Percentiles rank a stretch among this genome's conserved stretches.
phyloP scores from a whole-genome alignment of 2,329 filamentous ascomycete genomes.

The Colletotrichum gigasporum region DNA sequence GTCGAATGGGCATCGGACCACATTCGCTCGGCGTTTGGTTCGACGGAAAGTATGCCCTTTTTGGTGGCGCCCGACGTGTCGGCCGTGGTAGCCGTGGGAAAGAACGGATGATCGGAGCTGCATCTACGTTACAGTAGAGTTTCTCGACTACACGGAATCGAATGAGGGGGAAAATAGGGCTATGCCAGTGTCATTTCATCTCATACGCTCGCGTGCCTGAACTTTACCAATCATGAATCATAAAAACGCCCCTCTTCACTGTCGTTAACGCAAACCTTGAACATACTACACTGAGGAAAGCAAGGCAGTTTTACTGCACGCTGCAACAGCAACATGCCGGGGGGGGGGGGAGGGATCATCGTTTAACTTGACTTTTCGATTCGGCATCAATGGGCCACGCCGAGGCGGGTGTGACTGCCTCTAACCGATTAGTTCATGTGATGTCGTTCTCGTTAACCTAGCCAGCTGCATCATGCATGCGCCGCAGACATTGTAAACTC shows the following conservation, averaged over 20 bases:
- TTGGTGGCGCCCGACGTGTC: too few relatives aligned
- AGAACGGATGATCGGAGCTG: too few relatives aligned
- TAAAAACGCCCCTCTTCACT: background rate
- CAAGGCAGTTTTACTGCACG: background rate
- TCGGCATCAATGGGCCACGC: too few relatives aligned
- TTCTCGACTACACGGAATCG: background rate
- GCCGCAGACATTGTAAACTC: too few relatives aligned
- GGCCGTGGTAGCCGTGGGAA: too few relatives aligned
- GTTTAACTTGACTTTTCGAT: too few relatives aligned
- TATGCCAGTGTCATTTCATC: background rate
- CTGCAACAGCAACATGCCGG: background rate
- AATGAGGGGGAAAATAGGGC: background rate
- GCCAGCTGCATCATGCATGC: too few relatives aligned
- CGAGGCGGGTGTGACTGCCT: too few relatives aligned
- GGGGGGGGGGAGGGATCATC: too few relatives aligned
- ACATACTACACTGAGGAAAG: background rate
- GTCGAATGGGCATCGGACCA: constrained; percentile 2
- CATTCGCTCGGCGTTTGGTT: background rate
- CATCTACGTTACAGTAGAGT: background rate
- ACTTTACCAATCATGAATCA: constrained; percentile 7
- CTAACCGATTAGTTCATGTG: too few relatives aligned
- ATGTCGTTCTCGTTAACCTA: too few relatives aligned
- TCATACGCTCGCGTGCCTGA: background rate
- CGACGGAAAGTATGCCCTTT: background rate
- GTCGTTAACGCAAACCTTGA: constrained; percentile 3